Evolutionary conservation across 768 basidiomycete genomes (phyloP).

Genomic region (Asterophora parasitica): DNA sequence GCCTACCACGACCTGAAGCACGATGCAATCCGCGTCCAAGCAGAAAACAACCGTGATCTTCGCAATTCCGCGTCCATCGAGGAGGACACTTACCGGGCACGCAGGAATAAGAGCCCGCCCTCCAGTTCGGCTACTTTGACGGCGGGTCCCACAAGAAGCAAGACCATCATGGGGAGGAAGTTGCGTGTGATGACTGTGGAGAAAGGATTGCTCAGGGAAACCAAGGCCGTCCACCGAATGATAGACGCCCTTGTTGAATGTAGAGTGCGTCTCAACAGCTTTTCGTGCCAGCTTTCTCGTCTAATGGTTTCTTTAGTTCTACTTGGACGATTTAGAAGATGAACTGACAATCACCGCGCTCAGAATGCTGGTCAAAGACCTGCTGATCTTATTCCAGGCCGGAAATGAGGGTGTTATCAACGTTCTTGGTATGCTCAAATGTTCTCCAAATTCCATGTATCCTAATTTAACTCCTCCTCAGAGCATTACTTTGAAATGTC

Average conservation of each 20-base stretch:
- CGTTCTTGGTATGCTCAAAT: constrained; percentile 53
- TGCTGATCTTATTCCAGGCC: constrained; percentile 92
- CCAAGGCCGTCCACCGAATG: constrained; percentile 84
- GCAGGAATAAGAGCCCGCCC: constrained; percentile 23
- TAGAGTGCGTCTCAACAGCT: constrained; percentile 51
- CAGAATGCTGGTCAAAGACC: constrained; percentile 92
- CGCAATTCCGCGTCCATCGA: constrained; percentile 62
- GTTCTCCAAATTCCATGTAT: constrained; percentile 12
- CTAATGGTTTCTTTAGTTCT: constrained; percentile 56
- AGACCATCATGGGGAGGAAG: constrained; percentile 79
- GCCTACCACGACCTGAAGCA: constrained; percentile 90
- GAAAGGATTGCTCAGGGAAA: constrained; percentile 91
- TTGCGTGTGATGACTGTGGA: constrained; percentile 90
- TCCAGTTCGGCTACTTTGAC: constrained; percentile 8
- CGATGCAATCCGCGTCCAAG: constrained; percentile 90
- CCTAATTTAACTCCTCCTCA: constrained; percentile 26
- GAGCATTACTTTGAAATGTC: constrained; percentile 99
- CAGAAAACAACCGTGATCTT: constrained; percentile 86
- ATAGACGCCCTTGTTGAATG: constrained; percentile 86
- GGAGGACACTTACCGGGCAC: constrained; percentile 42
- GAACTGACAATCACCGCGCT: constrained; percentile 85
- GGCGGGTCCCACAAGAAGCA: constrained; percentile 51
- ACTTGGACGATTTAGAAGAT: constrained; percentile 88
- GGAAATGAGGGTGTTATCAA: constrained; percentile 93
- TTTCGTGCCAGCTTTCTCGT: neutral